Percentiles rank a stretch among this genome's conserved stretches.
Conservation (phyloP, 208 protist species). For the Crithidia acanthocephali region DNA sequence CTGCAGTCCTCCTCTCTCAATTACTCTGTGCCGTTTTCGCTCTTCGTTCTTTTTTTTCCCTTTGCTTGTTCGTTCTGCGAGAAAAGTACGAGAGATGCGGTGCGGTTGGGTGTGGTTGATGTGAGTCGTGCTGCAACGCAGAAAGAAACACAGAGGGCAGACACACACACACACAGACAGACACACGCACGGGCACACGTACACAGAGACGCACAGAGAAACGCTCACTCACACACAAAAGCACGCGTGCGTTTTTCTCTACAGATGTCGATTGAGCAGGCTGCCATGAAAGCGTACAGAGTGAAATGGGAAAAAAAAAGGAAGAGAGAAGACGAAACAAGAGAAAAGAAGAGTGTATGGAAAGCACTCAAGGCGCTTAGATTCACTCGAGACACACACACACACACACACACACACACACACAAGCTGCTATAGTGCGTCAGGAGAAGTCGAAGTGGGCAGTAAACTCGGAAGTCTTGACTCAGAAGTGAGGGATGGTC, state of each 20-base stretch:
- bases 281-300: background rate
- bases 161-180: background rate
- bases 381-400: too few species aligned
- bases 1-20: background rate
- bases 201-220: constrained; percentile 5
- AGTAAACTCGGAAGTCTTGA: too few species aligned
- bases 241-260: constrained; percentile 2
- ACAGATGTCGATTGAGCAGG: constrained; percentile 14
- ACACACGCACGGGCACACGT: constrained; percentile 14
- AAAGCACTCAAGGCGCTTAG: too few species aligned
- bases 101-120: background rate
- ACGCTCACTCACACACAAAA: constrained; percentile 5
- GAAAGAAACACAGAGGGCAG: background rate
- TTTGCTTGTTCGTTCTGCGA: background rate
- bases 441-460: too few species aligned
- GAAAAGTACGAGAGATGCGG: background rate
- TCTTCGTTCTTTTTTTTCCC: constrained; percentile 4
- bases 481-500: too few species aligned
- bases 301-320: background rate
- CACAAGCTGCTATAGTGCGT: too few species aligned
- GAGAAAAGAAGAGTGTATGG: background rate
- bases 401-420: too few species aligned
- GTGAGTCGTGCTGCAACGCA: background rate
- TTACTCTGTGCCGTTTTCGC: too few species aligned
- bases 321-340: background rate